Base-by-base conservation (phyloP, 176 grass and related monocot genomes). In the Bonia amplexicaulis region DNA sequence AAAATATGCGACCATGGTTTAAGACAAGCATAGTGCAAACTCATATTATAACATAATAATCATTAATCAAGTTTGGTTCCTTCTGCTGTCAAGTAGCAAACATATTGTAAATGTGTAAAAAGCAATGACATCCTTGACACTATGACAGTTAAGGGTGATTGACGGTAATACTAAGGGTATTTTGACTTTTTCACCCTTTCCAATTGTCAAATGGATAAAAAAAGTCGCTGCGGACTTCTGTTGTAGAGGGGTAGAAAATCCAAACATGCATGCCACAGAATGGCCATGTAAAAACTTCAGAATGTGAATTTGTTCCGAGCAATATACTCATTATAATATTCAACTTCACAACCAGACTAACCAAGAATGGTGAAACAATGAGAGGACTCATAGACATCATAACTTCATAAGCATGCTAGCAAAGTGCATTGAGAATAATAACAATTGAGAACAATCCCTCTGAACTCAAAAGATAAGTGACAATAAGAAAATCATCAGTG, bases 271-370 rank as follows among this genome's bases (percentile, higher is more conserved):
- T 74, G 46, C 41, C 55, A 35, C 22, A 49, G 19, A 49, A 73
- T 74, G 55, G 61, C 25, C 40, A 73, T 17, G 69, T 27, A 48
- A 47, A 73, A 64, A 58, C 8, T 22, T 51, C 19, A 49, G 31
- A 73, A 74, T 60, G 42, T 47, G 81, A 73, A 73, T 66, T 7
- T 51, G 19, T n/a, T 80, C 10, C 19, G 13, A 80, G 44, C 44
- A 80, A 51, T 61, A 73, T 23, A 82, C 42, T 35, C 17, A 40
- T 74, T 39, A 73, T 19, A 83, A 51, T 25, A 74, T 35, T 84
- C 17, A 84, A 84, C 33, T 53, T 49, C 63, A 77, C 10, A 40
- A 59, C 20, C 52, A 37, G 49, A 58, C 31, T 58, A 25, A 29
- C 20, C 22, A 73, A 48, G 69, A 45, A 27, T 49, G 6, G 41